A percentile compares a stretch with the other conserved stretches of the same genome.
These are phyloP conservation scores for Thermothelomyces thermophilus DNA, from an alignment of 2,329 filamentous ascomycete genomes.

Conservation along the genomic window DNA sequence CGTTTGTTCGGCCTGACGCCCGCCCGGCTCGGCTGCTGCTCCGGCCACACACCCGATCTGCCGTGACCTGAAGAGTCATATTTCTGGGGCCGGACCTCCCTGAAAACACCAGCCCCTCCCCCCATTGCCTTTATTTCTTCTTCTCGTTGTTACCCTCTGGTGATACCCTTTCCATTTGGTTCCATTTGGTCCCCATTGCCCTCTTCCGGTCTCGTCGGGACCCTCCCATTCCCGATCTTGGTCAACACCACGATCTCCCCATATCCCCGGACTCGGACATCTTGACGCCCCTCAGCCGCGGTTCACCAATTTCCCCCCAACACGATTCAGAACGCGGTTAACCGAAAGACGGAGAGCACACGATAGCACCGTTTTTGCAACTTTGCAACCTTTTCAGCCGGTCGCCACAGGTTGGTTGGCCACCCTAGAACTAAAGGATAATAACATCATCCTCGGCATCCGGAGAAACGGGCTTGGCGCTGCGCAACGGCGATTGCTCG, in stretches of 20 bases:
- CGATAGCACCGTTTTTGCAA: not conserved
- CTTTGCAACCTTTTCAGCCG: not conserved
- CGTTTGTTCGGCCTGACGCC: conserved; percentile 11
- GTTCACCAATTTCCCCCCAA: no score
- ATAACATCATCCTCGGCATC: conserved; percentile 7
- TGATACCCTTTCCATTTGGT: conserved; percentile 10
- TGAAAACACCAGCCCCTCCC: not conserved
- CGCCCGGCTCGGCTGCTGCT: conserved; percentile 18
- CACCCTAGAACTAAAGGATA: not conserved
- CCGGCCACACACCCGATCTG: conserved; percentile 12
- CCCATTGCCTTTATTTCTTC: not conserved
- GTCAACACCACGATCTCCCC: no score
- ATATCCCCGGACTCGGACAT: no score
- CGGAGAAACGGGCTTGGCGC: conserved; percentile 10
- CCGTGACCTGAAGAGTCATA: conserved; percentile 15
- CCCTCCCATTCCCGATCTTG: not conserved
- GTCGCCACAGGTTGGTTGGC: not conserved
- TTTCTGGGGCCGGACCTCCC: conserved; percentile 5
- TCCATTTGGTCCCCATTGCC: not conserved
- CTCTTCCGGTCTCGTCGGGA: not conserved
- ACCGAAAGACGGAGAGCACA: not conserved
- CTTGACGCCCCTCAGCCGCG: no score
- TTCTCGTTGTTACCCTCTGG: conserved; percentile 10
- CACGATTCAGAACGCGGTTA: no score
- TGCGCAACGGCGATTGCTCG: conserved; percentile 3